Base-by-base conservation (phyloP, 495 filamentous ascomycete species). In the Penicillium cosmopolitanum region DNA sequence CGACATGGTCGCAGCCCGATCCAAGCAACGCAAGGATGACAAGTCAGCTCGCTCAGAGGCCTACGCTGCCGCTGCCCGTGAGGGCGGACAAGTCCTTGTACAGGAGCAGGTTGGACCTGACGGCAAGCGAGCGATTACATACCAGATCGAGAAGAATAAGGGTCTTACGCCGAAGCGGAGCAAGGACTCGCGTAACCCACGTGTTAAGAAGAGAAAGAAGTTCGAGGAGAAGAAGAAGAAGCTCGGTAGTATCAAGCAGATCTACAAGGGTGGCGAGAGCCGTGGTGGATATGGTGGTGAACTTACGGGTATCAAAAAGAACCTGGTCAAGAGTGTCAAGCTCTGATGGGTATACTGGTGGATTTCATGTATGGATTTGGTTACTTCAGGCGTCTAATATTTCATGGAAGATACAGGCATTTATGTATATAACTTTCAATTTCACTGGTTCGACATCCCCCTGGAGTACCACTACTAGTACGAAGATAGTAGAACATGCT, bases 151-250 rank as follows among this genome's bases (percentile, higher is more conserved):
- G 82, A 96, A 97, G 85, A 98, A 98, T 74, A 97, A 96, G 82
- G 95, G 96, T 34, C 79, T 98, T 62, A 86, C 90, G 63, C 90
- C 93, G 51, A 85, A 89, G 69, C 82, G 95, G 53, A 96, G 87
- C 83, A 97, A 98, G 84, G 91, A 95, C 54, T 86, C 90, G 50
- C 82, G 95, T 60, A 98, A 98, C 76, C 95, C 96, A 13, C 82
- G 95, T 73, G 93, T 98, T 55, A 98, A 98, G 88, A 98, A 97
- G 89, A 84, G 90, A 76, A 89, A 89, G 85, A 91, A 87, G 85
- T 98, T 82, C 74, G 92, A 94, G 65, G 86, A 90, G 48, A 96
- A 96, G 82, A 88, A 91, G 82, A 97, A 96, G 88, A 97, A 97
- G 83, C 74, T 98, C 72, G 83, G 82, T 50, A 93, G 87, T 71